Base-by-base conservation (phyloP, 371 early-diverging fungal genomes). In the Vavraia culicis region DNA sequence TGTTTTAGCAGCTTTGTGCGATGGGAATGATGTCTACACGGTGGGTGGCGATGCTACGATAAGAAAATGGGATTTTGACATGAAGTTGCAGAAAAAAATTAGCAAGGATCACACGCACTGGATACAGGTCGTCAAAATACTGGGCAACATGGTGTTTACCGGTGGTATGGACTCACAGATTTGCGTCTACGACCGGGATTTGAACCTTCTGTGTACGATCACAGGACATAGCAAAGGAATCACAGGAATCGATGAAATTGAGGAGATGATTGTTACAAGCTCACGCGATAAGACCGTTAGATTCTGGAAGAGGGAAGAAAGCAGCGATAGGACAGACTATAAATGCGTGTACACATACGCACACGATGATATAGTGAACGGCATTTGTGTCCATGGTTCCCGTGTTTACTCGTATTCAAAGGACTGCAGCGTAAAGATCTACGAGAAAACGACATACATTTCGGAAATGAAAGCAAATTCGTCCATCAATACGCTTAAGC, bases 1-100 rank as follows among this genome's bases (percentile, higher is more conserved):
- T 47, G 82, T 93, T 1, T 85, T 90, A 61, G 86, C 87, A 56
- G 69, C 88, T 16, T 88, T 83, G 59, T 83, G 79, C 62, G 69
- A 75, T 27, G 78, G 77, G 58, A 78, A 76, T 55, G 74, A 82
- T 22, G 64, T 90, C 27, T 88, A 84, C 3, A 78, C 80, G 41
- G 79, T 82, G 3, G 86, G 88, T 10, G 80, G 83, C 62, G 94
- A 94, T 66, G 77, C 77, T 41, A 89, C 90, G 0, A 81, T 85
- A 20, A 75, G 86, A 18, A 76, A 91, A 23, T 94, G 91, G 91
- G 81, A 94, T 66, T 74, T 81, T 0, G 68, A 68, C 7, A 71
- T 75, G 18, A 75, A 84, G 38, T 74, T 76, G 33, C 71, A 77
- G 50, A 61, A 77, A 4, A 74, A 85, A 42, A 74, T 82, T 10